Percentiles rank a stretch among this genome's conserved stretches.
Evolutionary conservation across 768 basidiomycete species (phyloP).

Genomic region (Pisolithus microcarpus): DNA sequence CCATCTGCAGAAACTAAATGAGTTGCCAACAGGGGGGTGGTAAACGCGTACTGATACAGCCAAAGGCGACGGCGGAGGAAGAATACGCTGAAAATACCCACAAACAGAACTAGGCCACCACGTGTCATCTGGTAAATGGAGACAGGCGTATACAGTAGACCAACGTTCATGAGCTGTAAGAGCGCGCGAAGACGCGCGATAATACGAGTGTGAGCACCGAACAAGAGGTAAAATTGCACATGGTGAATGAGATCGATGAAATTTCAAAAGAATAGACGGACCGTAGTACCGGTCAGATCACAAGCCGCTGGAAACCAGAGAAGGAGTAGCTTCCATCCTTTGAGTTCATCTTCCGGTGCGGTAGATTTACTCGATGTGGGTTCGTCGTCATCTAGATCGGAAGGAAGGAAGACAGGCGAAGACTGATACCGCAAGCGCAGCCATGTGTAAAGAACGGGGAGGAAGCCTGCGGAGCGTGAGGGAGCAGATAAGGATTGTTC

Average conservation of each 20-base stretch:
- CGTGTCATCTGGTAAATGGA: conserved; percentile 97
- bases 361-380: conserved; percentile 27
- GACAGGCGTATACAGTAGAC: conserved; percentile 92
- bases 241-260: conserved; percentile 1
- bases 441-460: conserved; percentile 74
- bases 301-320: conserved; percentile 86
- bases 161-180: conserved; percentile 81
- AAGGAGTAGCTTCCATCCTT: conserved; percentile 64
- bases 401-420: conserved; percentile 48
- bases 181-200: conserved; percentile 8
- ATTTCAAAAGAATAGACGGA: conserved; percentile 33
- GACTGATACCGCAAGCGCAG: conserved; percentile 39
- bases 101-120: conserved; percentile 89
- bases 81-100: conserved; percentile 83
- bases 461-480: conserved; percentile 52
- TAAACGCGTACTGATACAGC: conserved; percentile 68
- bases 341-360: conserved; percentile 37
- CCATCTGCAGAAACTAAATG: conserved; percentile 53
- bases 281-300: conserved; percentile 88
- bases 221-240: conserved; percentile 2
- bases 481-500: conserved; percentile 8
- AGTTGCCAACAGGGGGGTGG: conserved; percentile 1
- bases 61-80: conserved; percentile 83
- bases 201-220: conserved; percentile 14
- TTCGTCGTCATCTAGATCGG: conserved; percentile 42